Percentiles rank a stretch among this genome's conserved stretches.
These are phyloP conservation scores for Pochonia chlamydosporia DNA, from an alignment of 2,329 filamentous ascomycete genomes.

Conservation along the genomic window DNA sequence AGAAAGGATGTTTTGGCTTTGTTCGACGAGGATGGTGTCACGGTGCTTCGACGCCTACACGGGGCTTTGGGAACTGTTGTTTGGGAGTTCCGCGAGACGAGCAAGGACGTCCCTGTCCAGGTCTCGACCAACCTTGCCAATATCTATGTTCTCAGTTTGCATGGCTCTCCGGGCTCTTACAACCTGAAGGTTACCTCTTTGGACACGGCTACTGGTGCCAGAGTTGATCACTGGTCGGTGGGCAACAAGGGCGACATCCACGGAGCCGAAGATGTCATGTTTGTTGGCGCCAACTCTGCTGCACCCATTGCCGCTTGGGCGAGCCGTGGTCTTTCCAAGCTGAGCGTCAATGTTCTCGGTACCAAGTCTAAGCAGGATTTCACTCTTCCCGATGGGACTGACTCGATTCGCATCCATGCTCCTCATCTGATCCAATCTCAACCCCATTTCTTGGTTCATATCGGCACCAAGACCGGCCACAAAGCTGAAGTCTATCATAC, in stretches of 20 bases:
- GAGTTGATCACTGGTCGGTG: slow-evolving; percentile 64
- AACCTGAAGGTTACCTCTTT: slow-evolving; percentile 71
- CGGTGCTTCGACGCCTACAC: slow-evolving; percentile 64
- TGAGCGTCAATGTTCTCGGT: slow-evolving; percentile 68
- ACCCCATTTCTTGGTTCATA: slow-evolving; percentile 82
- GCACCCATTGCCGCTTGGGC: slow-evolving; percentile 73
- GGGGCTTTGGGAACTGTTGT: slow-evolving; percentile 65
- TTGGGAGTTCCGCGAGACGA: slow-evolving; percentile 71
- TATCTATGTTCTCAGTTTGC: slow-evolving; percentile 73
- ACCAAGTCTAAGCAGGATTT: slow-evolving; percentile 52
- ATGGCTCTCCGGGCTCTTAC: slow-evolving; percentile 62
- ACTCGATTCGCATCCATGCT: slow-evolving; percentile 62
- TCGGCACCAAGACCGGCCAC: slow-evolving; percentile 61
- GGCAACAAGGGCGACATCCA: slow-evolving; percentile 70
- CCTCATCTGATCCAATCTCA: slow-evolving; percentile 65
- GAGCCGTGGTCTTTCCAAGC: slow-evolving; percentile 52
- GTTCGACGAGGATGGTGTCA: slow-evolving; percentile 50
- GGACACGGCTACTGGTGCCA: slow-evolving; percentile 67
- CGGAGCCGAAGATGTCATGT: slow-evolving; percentile 58
- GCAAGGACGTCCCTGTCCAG: slow-evolving; percentile 68
- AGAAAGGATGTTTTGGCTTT: slow-evolving; percentile 69
- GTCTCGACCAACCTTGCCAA: slow-evolving; percentile 62
- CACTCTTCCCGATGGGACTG: slow-evolving; percentile 39
- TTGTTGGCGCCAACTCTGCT: slow-evolving; percentile 70
- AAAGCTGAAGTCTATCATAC: slow-evolving; percentile 85